These are phyloP conservation scores for Brassica cretica DNA, from an alignment of 345 rosid species.

Conservation along the genomic window DNA sequence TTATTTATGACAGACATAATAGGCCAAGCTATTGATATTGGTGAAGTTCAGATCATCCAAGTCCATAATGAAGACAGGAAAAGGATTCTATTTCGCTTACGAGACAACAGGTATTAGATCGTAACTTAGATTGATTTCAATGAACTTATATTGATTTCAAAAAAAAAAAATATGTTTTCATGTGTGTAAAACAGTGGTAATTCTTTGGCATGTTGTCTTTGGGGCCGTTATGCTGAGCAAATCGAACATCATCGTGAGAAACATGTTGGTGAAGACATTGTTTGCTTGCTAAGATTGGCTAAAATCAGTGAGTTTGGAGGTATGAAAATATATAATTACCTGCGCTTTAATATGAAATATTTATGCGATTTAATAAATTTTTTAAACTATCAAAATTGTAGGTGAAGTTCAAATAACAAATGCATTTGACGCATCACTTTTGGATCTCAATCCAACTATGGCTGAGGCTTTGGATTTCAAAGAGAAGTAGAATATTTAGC, in stretches of 20 bases:
- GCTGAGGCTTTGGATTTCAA: background rate
- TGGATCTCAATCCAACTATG: background rate
- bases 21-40: background rate
- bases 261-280: background rate
- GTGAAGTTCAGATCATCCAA: background rate
- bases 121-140: too few species aligned
- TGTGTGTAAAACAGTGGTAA: background rate
- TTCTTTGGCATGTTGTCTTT: background rate
- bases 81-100: background rate
- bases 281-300: background rate
- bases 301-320: background rate
- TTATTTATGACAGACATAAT: background rate
- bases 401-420: background rate
- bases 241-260: background rate
- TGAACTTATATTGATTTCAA: too few species aligned
- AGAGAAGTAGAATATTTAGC: background rate
- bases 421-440: background rate
- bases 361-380: too few species aligned
- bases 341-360: too few species aligned
- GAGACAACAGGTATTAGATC: background rate
- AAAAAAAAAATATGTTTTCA: background rate
- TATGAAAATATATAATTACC: too few species aligned
- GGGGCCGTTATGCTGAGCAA: background rate
- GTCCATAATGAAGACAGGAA: background rate
- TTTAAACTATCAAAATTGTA: too few species aligned